These are phyloP conservation scores for Monilinia aucupariae DNA, from an alignment of 2,329 filamentous ascomycete species.

Conservation along the genomic window DNA sequence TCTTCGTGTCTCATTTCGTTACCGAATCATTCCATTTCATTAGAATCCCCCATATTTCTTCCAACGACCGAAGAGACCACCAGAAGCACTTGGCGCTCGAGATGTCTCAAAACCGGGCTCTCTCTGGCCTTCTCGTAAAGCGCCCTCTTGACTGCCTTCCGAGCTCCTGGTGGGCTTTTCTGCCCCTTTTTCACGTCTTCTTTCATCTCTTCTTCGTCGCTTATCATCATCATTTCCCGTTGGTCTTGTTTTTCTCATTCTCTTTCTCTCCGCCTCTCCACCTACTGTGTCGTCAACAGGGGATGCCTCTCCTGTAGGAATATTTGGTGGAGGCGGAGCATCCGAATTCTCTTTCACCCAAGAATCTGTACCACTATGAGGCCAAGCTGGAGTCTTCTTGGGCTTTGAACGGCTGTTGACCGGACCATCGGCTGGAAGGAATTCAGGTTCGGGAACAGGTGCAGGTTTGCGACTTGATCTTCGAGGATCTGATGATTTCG, in stretches of 20 bases:
- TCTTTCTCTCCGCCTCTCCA: conserved; percentile 29
- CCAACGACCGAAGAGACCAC: conserved; percentile 44
- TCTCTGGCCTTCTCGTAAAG: conserved; percentile 27
- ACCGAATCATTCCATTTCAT: conserved; percentile 10
- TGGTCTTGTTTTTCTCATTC: conserved; percentile 29
- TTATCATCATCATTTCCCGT: conserved; percentile 29
- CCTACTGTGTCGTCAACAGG: conserved; percentile 26
- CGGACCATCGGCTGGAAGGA: conserved; percentile 29
- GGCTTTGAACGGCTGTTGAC: conserved; percentile 30
- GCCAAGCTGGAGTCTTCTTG: conserved; percentile 44
- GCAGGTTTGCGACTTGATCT: conserved; percentile 40
- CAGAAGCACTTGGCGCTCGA: conserved; percentile 62
- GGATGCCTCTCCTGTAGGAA: conserved; percentile 24
- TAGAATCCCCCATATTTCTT: conserved; percentile 31
- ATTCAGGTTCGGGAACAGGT: conserved; percentile 36
- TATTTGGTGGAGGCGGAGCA: conserved; percentile 50
- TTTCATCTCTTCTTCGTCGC: conserved; percentile 30
- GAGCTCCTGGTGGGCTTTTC: conserved; percentile 26
- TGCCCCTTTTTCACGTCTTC: conserved; percentile 28
- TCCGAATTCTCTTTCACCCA: conserved; percentile 63
- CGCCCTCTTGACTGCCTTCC: conserved; percentile 34
- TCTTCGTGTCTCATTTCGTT: conserved; percentile 17
- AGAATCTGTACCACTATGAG: conserved; percentile 58
- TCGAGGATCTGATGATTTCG: conserved; percentile 37
- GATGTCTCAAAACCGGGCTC: conserved; percentile 40